phyloP scores from a whole-genome alignment of 2,329 filamentous ascomycete species.

The Fusarium sororula region DNA sequence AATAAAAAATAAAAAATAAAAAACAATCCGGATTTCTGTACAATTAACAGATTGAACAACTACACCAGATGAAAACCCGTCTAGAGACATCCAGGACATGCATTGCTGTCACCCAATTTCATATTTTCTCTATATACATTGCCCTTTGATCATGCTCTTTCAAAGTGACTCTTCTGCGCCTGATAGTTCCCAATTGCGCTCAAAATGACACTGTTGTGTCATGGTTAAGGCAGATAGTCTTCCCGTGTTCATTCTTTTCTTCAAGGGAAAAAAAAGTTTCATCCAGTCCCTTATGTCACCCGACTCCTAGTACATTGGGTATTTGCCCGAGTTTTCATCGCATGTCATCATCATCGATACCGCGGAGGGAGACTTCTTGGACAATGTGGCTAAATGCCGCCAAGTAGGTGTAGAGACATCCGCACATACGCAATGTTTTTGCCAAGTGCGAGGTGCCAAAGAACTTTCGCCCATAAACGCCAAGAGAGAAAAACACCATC shows the following conservation, averaged over 20 bases:
- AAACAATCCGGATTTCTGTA: not conserved
- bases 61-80: not conserved
- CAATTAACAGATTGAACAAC: not conserved
- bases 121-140: slow-evolving; percentile 36
- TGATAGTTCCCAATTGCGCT: slow-evolving; percentile 31
- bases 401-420: slow-evolving; percentile 12
- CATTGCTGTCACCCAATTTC: slow-evolving; percentile 14
- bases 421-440: slow-evolving; percentile 18
- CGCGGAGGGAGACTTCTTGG: slow-evolving; percentile 12
- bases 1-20: not conserved
- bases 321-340: slow-evolving; percentile 33
- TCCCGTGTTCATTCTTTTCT: slow-evolving; percentile 12
- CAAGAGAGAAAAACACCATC: slow-evolving; percentile 39
- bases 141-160: slow-evolving; percentile 26
- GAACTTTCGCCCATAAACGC: slow-evolving; percentile 42
- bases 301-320: slow-evolving; percentile 24
- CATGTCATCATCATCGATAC: slow-evolving; percentile 40
- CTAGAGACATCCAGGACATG: not conserved
- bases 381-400: slow-evolving; percentile 13
- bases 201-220: slow-evolving; percentile 28
- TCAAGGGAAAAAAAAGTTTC: slow-evolving; percentile 13
- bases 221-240: slow-evolving; percentile 4
- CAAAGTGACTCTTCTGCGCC: slow-evolving; percentile 12
- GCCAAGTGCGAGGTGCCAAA: slow-evolving; percentile 35
- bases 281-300: slow-evolving; percentile 13